Percentiles rank a stretch among this genome's conserved stretches.
phyloP scores from a whole-genome alignment of 2,329 filamentous ascomycete species.

The Pseudocercospora ulei region DNA sequence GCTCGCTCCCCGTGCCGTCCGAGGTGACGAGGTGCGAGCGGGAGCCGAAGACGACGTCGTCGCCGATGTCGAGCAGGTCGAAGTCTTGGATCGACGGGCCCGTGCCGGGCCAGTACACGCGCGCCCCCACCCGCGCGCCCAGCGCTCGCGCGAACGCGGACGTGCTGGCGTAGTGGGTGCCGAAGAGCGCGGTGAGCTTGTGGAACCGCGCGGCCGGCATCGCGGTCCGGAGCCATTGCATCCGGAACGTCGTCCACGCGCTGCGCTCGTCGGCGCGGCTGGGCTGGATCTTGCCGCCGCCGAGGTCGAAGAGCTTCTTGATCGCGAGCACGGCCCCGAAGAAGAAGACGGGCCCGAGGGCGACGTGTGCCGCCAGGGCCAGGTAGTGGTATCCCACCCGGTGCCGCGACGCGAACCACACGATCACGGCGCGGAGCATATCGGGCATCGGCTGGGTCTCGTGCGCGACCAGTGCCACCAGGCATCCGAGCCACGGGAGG shows the following conservation, averaged over 20 bases:
- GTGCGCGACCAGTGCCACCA: constrained; percentile 41
- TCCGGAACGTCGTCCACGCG: constrained; percentile 40
- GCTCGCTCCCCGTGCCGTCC: constrained; percentile 44
- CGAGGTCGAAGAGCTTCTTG: constrained; percentile 37
- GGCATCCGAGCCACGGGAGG: constrained; percentile 38
- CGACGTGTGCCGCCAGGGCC: constrained; percentile 38
- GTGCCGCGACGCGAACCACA: constrained; percentile 44
- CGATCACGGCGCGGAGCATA: constrained; percentile 38
- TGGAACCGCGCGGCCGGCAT: constrained; percentile 41
- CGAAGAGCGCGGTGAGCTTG: constrained; percentile 45
- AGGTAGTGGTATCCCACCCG: constrained; percentile 46
- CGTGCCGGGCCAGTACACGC: constrained; percentile 51
- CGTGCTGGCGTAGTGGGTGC: constrained; percentile 49
- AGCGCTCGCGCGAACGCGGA: constrained; percentile 45
- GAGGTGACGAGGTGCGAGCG: constrained; percentile 47
- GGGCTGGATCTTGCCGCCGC: constrained; percentile 31
- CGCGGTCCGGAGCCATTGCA: constrained; percentile 40
- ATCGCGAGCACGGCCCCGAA: constrained; percentile 40
- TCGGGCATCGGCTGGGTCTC: constrained; percentile 33
- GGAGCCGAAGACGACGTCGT: constrained; percentile 53
- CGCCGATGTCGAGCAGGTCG: constrained; percentile 47
- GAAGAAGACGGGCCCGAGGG: constrained; percentile 40
- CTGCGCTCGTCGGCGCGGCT: constrained; percentile 31
- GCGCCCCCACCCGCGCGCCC: constrained; percentile 46
- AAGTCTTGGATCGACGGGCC: constrained; percentile 48